These are phyloP conservation scores for Cladosporium austrohemisphaericum DNA, from an alignment of 2,329 filamentous ascomycete species.

Conservation along the genomic window DNA sequence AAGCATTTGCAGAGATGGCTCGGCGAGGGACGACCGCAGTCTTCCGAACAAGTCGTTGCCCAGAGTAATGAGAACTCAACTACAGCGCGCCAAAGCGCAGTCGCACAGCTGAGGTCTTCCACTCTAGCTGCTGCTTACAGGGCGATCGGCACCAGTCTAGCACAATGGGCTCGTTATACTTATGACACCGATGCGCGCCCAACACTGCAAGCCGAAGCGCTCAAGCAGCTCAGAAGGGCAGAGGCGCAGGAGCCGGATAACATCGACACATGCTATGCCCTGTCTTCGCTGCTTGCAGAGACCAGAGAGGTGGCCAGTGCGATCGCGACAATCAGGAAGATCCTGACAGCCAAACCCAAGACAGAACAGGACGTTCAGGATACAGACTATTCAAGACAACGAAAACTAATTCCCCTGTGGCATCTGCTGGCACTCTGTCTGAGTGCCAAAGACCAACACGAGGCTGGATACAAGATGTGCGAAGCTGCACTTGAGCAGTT, in stretches of 20 bases:
- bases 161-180: conserved; percentile 81
- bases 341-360: conserved; percentile 53
- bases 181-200: conserved; percentile 68
- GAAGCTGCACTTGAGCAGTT: conserved; percentile 92
- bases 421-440: conserved; percentile 83
- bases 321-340: conserved; percentile 71
- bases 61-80: conserved; percentile 26
- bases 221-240: conserved; percentile 65
- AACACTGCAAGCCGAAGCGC: conserved; percentile 72
- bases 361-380: conserved; percentile 22
- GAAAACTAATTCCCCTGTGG: conserved; percentile 75
- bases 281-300: conserved; percentile 84
- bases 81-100: conserved; percentile 5
- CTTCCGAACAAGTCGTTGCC: conserved; percentile 17
- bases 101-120: conserved; percentile 50
- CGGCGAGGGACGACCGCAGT: conserved; percentile 51
- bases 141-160: conserved; percentile 78
- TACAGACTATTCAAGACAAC: conserved; percentile 22
- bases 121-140: conserved; percentile 71
- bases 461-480: conserved; percentile 75
- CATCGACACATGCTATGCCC: conserved; percentile 71
- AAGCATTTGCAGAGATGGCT: conserved; percentile 72
- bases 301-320: conserved; percentile 75
- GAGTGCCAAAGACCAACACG: conserved; percentile 80
- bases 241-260: conserved; percentile 47